These are phyloP conservation scores for Vitis hybrid DNA, from an alignment of 177 flowering plant species.

Conservation along the genomic window DNA sequence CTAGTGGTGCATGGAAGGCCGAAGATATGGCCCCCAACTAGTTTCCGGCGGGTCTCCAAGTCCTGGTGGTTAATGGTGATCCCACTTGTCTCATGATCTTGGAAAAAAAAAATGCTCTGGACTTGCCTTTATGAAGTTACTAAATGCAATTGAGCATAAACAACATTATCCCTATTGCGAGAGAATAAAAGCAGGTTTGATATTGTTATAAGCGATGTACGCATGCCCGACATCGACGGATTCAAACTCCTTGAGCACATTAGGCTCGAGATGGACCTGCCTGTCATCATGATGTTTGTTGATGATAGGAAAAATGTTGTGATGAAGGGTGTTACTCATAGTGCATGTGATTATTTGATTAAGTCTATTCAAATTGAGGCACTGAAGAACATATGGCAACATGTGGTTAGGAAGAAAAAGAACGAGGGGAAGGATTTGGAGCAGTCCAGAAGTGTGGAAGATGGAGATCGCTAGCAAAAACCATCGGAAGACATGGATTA, in stretches of 20 bases:
- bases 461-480: slow-evolving; percentile 22
- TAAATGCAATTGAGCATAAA: slow-evolving; percentile 60
- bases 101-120: slow-evolving; percentile 63
- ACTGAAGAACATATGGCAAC: too few species aligned
- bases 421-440: slow-evolving; percentile 42
- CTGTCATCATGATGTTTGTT: slow-evolving; percentile 76
- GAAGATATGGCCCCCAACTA: slow-evolving; percentile 44
- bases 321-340: slow-evolving; percentile 68
- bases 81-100: slow-evolving; percentile 18
- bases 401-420: slow-evolving; percentile 47
- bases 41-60: slow-evolving; percentile 87
- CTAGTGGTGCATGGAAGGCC: slow-evolving; percentile 11
- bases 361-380: too few species aligned
- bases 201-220: slow-evolving; percentile 86
- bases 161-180: slow-evolving; percentile 56
- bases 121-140: slow-evolving; percentile 76
- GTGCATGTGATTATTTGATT: slow-evolving; percentile 7
- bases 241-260: slow-evolving; percentile 80
- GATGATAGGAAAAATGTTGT: slow-evolving; percentile 59
- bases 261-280: slow-evolving; percentile 77
- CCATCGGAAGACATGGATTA: slow-evolving; percentile 31
- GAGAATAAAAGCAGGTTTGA: slow-evolving; percentile 60
- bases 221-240: slow-evolving; percentile 98
- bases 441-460: slow-evolving; percentile 45
- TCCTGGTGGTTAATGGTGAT: slow-evolving; percentile 87